Percentiles rank a stretch among this genome's conserved stretches.
Conservation (phyloP, 768 basidiomycete species). For the Mycena sanguinolenta region DNA sequence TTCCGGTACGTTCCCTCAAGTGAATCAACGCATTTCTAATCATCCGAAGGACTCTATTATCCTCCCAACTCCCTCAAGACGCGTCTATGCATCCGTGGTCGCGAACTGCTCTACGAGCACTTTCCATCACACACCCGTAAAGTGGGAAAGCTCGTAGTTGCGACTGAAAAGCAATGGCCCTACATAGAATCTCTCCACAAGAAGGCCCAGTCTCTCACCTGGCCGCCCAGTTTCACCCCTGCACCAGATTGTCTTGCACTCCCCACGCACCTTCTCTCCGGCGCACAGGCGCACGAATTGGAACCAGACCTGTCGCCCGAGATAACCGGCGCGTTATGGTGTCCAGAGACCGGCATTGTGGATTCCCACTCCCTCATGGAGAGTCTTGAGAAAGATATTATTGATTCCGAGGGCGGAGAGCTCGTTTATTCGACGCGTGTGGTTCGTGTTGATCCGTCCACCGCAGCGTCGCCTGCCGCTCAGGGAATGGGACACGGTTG, state of each 20-base stretch:
- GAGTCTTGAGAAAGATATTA: constrained; percentile 85
- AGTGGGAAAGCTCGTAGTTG: constrained; percentile 93
- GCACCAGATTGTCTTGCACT: constrained; percentile 54
- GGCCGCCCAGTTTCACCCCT: constrained; percentile 59
- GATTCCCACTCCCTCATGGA: constrained; percentile 90
- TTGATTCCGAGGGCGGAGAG: constrained; percentile 75
- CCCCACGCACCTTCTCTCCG: constrained; percentile 77
- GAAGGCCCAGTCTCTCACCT: constrained; percentile 68
- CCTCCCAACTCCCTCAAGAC: constrained; percentile 89
- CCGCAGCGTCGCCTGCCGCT: constrained; percentile 41
- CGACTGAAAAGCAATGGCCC: constrained; percentile 69
- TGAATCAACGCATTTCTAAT: not conserved
- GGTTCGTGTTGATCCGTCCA: constrained; percentile 83
- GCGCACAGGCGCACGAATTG: constrained; percentile 74
- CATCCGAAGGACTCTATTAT: constrained; percentile 80
- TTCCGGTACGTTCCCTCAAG: constrained; percentile 65
- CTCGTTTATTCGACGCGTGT: constrained; percentile 85
- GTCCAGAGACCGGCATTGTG: constrained; percentile 90
- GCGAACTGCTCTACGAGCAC: constrained; percentile 84
- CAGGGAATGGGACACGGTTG: constrained; percentile 73
- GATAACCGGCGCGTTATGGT: constrained; percentile 83
- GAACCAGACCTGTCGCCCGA: constrained; percentile 86
- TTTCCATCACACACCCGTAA: constrained; percentile 74
- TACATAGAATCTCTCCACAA: constrained; percentile 80
- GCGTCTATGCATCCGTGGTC: constrained; percentile 85